Base-by-base conservation (phyloP, 2,329 filamentous ascomycete genomes). In the Colletotrichum magnum region DNA sequence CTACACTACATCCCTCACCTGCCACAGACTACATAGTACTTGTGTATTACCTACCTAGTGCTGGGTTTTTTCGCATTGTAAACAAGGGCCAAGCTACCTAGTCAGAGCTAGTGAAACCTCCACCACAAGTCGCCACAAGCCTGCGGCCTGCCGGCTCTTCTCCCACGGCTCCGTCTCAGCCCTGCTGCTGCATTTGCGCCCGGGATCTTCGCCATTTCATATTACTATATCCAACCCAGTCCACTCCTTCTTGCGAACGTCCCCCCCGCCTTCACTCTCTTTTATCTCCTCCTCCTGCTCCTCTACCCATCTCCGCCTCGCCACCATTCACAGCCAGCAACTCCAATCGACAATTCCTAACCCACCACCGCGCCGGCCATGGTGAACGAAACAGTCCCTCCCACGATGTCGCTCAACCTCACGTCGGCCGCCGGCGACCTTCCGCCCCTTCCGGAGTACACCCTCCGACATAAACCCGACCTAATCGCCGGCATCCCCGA, bases 401-500 rank as follows among this genome's bases (percentile, higher is more conserved):
- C 74, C 60, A 74, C 77, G 71, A 73, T 78, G 75, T 75, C 74
- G 75, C 85, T 86, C 83, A 91, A 89, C 78, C 78, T 84, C 65
- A 87, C 87, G 18, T 83, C 84, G 26, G 74, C 85, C 66, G 79
- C 83, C 72, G 86, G 85, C 81, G 89, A 90, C 76, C 88, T 98
- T 61, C 95, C 95, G 74, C 93, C 95, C 60, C 90, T 98, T 52
- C 95, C 96, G 57, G 82, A 87, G n/a, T 98, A 97, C 84, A 90
- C 89, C 26, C 84, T 96, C 65, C 85, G 85, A 72, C 90, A 90
- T 9, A 89, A 92, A 53, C 87, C 90, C 71, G 89, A 94, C 65
- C 85, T 98, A 64, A 79, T 98, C 69, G 84, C 93, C 50, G 92
- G 91, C 81, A 87, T 97, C 18, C 90, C 94, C 68, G 96, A 99